These are phyloP conservation scores for Lachnellula cervina DNA, from an alignment of 2,329 filamentous ascomycete genomes.

Conservation along the genomic window DNA sequence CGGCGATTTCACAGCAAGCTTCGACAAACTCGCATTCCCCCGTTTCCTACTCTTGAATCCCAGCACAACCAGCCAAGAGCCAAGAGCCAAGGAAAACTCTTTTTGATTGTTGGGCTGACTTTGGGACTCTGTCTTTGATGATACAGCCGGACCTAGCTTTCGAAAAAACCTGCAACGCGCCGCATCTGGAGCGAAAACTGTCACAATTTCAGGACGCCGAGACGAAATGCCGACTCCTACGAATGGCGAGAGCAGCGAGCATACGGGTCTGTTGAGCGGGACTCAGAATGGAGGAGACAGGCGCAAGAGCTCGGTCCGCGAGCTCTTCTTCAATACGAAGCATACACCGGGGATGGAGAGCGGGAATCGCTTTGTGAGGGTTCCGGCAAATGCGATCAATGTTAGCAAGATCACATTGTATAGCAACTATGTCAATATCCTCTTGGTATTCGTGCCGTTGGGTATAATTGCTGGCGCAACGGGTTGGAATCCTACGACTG, in stretches of 20 bases:
- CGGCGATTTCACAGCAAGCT: conserved; percentile 5
- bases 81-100: conserved; percentile 16
- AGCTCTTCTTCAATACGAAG: conserved; percentile 23
- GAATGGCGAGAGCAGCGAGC: conserved; percentile 22
- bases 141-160: conserved; percentile 21
- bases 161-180: conserved; percentile 20
- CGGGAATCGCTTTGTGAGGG: conserved; percentile 25
- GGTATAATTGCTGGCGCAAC: conserved; percentile 63
- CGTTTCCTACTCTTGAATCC: conserved; percentile 1
- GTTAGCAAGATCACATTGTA: conserved; percentile 31
- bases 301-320: conserved; percentile 18
- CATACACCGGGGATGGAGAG: conserved; percentile 29
- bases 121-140: conserved; percentile 9
- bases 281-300: conserved; percentile 14
- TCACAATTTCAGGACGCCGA: not conserved
- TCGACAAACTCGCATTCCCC: not conserved
- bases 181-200: conserved; percentile 7
- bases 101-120: conserved; percentile 19
- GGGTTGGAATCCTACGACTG: conserved; percentile 45
- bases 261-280: conserved; percentile 23
- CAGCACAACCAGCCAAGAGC: conserved; percentile 13
- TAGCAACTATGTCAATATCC: conserved; percentile 60
- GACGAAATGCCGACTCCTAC: conserved; percentile 12
- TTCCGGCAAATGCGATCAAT: conserved; percentile 24
- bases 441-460: conserved; percentile 72